phyloP scores from a whole-genome alignment of 805 yeast species.

The Candida dajiaensis region DNA sequence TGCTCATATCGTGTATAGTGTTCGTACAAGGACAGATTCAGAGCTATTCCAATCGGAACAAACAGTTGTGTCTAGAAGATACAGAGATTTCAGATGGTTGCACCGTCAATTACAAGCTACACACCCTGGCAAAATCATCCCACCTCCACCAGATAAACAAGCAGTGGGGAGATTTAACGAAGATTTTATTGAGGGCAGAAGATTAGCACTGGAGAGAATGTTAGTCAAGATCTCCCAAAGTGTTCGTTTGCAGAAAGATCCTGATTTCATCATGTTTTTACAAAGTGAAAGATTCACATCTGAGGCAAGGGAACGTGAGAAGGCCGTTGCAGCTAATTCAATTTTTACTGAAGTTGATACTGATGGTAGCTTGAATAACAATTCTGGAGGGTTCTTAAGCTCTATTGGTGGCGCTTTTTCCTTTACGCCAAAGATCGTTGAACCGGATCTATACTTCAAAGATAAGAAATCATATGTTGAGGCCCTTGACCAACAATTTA shows the following conservation, averaged over 20 bases:
- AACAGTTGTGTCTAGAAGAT: constrained; percentile 70
- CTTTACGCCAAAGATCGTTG: constrained; percentile 60
- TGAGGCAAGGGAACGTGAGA: constrained; percentile 58
- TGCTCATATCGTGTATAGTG: constrained; percentile 83
- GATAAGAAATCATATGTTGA: constrained; percentile 67
- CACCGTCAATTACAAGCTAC: constrained; percentile 81
- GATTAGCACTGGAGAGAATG: constrained; percentile 85
- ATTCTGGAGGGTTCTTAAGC: constrained; percentile 55
- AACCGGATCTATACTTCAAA: constrained; percentile 72
- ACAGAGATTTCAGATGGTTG: constrained; percentile 90
- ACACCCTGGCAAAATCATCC: constrained; percentile 86
- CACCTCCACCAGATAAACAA: constrained; percentile 96
- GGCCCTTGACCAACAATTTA: constrained; percentile 65
- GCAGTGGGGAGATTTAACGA: constrained; percentile 88
- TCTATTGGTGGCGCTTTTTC: constrained; percentile 64
- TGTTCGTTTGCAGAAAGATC: constrained; percentile 55
- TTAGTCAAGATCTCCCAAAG: constrained; percentile 59
- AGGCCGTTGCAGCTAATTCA: constrained; percentile 46
- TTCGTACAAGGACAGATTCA: constrained; percentile 48
- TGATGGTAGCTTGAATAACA: constrained; percentile 27
- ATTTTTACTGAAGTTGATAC: constrained; percentile 22
- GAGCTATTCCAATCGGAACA: constrained; percentile 31
- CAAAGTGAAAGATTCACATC: constrained; percentile 67
- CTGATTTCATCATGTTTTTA: constrained; percentile 73
- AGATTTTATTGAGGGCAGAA: constrained; percentile 80